phyloP scores from a whole-genome alignment of 2,329 filamentous ascomycete genomes.

The Coniochaeta hoffmannii region DNA sequence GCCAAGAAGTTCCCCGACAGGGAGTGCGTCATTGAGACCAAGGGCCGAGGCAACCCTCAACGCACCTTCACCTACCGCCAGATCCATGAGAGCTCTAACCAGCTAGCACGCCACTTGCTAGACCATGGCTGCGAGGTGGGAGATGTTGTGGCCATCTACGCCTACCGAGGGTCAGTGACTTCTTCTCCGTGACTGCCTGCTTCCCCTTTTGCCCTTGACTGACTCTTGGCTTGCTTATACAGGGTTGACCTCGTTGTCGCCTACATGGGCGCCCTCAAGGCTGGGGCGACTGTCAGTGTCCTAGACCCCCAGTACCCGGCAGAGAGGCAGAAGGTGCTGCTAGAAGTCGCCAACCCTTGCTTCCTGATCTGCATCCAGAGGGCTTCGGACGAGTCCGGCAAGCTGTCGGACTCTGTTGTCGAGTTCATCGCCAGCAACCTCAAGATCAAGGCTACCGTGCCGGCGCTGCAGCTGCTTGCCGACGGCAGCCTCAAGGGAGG shows the following conservation, averaged over 20 bases:
- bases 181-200: not conserved
- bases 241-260: slow-evolving; percentile 60
- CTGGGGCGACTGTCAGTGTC: slow-evolving; percentile 56
- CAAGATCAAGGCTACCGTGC: slow-evolving; percentile 64
- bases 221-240: not conserved
- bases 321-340: slow-evolving; percentile 66
- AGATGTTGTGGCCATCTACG: slow-evolving; percentile 91
- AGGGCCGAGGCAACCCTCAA: slow-evolving; percentile 34
- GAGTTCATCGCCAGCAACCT: slow-evolving; percentile 68
- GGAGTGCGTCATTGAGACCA: slow-evolving; percentile 42
- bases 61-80: slow-evolving; percentile 75
- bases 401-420: slow-evolving; percentile 39
- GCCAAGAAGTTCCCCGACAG: slow-evolving; percentile 60
- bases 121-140: slow-evolving; percentile 65
- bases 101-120: slow-evolving; percentile 71
- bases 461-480: slow-evolving; percentile 64
- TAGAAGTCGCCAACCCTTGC: slow-evolving; percentile 65
- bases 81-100: slow-evolving; percentile 79
- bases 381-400: slow-evolving; percentile 59
- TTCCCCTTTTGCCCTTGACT: not conserved
- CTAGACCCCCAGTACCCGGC: slow-evolving; percentile 81
- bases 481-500: slow-evolving; percentile 70
- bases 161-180: slow-evolving; percentile 48
- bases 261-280: slow-evolving; percentile 66
- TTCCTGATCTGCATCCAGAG: slow-evolving; percentile 65